A percentile compares a stretch with the other conserved stretches of the same genome.
Evolutionary conservation across 305 asterid species (phyloP).

Genomic region (Fraxinus albicans): DNA sequence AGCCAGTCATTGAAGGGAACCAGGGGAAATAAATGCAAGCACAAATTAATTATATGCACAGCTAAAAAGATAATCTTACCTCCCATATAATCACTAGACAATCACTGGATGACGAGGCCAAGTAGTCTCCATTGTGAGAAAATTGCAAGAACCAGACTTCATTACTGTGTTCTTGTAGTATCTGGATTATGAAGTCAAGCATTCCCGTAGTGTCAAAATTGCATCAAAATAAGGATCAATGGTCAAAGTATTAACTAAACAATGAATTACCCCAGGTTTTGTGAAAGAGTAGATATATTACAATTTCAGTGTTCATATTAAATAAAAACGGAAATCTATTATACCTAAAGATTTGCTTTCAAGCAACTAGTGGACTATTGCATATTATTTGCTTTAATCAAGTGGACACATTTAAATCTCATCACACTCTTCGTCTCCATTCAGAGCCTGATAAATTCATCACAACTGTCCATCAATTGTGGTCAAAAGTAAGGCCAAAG

Average conservation of each 20-base stretch:
- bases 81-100: slow-evolving; percentile 36
- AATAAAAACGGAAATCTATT: background rate
- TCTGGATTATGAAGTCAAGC: slow-evolving; percentile 14
- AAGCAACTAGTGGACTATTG: background rate
- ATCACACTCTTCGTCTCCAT: background rate
- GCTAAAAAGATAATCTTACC: slow-evolving; percentile 16
- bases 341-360: background rate
- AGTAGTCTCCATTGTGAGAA: slow-evolving; percentile 34
- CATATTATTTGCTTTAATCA: background rate
- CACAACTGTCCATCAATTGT: background rate
- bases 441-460: background rate
- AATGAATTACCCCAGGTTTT: background rate
- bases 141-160: slow-evolving; percentile 38
- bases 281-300: background rate
- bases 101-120: slow-evolving; percentile 39
- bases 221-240: background rate
- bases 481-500: background rate
- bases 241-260: background rate
- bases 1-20: background rate
- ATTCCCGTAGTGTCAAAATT: background rate
- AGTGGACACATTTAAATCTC: background rate
- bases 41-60: background rate
- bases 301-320: background rate
- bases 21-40: background rate
- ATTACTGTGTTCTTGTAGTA: slow-evolving; percentile 25